Evolutionary conservation across 2,329 filamentous ascomycete species (phyloP).

Genomic region (Penicillium oxalicum): DNA sequence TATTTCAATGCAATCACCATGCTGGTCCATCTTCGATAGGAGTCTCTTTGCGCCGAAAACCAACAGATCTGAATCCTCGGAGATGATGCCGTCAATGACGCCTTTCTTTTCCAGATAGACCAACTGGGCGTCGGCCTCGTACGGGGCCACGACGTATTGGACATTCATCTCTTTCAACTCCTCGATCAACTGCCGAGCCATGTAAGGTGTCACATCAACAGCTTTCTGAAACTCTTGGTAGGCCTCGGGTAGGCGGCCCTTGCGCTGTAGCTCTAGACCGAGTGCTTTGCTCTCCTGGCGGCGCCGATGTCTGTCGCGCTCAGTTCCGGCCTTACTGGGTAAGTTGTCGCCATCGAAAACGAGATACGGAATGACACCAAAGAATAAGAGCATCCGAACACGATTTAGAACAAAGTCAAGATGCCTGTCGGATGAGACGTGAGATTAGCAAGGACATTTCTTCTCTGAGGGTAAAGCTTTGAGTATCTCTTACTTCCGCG

Average conservation of each 20-base stretch:
- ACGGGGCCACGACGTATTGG: conserved; percentile 88
- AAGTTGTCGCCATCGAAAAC: conserved; percentile 95
- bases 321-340: conserved; percentile 86
- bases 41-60: conserved; percentile 91
- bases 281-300: conserved; percentile 69
- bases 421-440: conserved; percentile 52
- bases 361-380: conserved; percentile 87
- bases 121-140: conserved; percentile 95
- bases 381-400: conserved; percentile 89
- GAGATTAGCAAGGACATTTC: conserved; percentile 7
- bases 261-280: conserved; percentile 72
- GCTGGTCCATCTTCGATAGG: conserved; percentile 88
- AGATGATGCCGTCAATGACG: conserved; percentile 78
- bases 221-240: conserved; percentile 87
- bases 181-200: conserved; percentile 88
- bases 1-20: conserved; percentile 88
- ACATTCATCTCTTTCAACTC: conserved; percentile 76
- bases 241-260: conserved; percentile 75
- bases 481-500: conserved; percentile 60
- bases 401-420: conserved; percentile 85
- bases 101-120: conserved; percentile 87
- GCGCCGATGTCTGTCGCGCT: conserved; percentile 66
- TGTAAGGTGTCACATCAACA: conserved; percentile 90
- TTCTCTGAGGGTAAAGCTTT: not conserved
- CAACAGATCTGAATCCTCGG: conserved; percentile 91